Percentiles rank a stretch among this genome's conserved stretches.
Conservation (phyloP, 2,329 filamentous ascomycete genomes). For the Sclerotinia subarctica region DNA sequence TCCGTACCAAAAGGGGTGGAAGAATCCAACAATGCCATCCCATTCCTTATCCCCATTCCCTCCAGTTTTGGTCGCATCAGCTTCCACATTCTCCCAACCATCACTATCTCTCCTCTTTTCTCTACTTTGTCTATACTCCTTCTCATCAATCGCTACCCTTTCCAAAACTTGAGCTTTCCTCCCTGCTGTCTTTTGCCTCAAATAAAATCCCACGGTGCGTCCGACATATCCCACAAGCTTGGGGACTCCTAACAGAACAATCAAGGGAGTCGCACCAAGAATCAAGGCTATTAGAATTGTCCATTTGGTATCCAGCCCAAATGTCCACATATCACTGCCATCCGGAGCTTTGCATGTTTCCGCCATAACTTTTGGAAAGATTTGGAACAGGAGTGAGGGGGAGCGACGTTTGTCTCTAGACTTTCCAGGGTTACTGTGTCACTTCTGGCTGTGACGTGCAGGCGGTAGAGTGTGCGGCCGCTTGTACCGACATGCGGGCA, state of each 20-base stretch:
- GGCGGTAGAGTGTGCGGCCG: slow-evolving; percentile 13
- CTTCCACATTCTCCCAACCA: slow-evolving; percentile 70
- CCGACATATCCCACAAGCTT: slow-evolving; percentile 37
- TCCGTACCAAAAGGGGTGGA: slow-evolving; percentile 88
- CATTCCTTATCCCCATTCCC: slow-evolving; percentile 56
- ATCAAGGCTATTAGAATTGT: slow-evolving; percentile 35
- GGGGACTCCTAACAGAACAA: slow-evolving; percentile 32
- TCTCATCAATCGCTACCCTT: slow-evolving; percentile 44
- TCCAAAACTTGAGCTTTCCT: slow-evolving; percentile 57
- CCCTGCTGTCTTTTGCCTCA: slow-evolving; percentile 61
- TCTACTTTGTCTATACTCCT: slow-evolving; percentile 24
- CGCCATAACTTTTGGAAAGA: slow-evolving; percentile 28
- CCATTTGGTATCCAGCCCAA: slow-evolving; percentile 37
- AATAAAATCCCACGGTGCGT: slow-evolving; percentile 54
- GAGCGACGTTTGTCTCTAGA: slow-evolving; percentile 4
- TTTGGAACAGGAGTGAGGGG: slow-evolving; percentile 1
- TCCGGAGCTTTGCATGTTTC: slow-evolving; percentile 37
- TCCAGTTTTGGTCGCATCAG: slow-evolving; percentile 46
- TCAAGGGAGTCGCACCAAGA: slow-evolving; percentile 38
- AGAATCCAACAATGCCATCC: slow-evolving; percentile 89
- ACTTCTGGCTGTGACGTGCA: slow-evolving; percentile 21
- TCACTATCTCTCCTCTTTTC: slow-evolving; percentile 47
- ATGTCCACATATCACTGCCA: slow-evolving; percentile 33
- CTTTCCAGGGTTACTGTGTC: slow-evolving; percentile 20
- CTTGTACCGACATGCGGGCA: slow-evolving; percentile 4